A percentile compares a stretch with the other conserved stretches of the same genome.
These are phyloP conservation scores for Eutrema heterophyllum DNA, from an alignment of 345 rosid genomes.

Conservation along the genomic window DNA sequence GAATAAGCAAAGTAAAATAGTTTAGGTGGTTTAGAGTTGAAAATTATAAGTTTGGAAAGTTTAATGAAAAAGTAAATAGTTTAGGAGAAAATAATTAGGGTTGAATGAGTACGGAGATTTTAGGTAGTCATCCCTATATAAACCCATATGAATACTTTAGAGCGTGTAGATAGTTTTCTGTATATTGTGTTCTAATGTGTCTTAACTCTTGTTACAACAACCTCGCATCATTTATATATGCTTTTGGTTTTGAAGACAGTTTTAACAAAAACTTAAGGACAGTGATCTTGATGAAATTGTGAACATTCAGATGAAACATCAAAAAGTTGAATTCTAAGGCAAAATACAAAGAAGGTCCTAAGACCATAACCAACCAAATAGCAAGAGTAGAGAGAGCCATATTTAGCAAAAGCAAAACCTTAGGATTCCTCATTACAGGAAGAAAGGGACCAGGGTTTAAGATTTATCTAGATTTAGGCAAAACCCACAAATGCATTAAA, in stretches of 20 bases:
- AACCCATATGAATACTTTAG: too few species aligned
- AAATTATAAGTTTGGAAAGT: too few species aligned
- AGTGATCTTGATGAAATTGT: background rate
- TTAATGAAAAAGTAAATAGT: too few species aligned
- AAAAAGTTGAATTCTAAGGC: too few species aligned
- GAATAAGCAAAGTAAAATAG: too few species aligned
- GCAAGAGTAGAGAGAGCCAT: background rate
- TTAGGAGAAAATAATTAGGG: too few species aligned
- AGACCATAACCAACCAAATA: background rate
- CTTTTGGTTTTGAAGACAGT: background rate
- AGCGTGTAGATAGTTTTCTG: too few species aligned
- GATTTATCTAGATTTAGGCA: conserved; percentile 2
- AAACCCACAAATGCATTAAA: background rate
- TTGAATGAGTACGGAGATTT: too few species aligned
- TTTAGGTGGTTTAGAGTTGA: too few species aligned
- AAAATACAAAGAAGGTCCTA: background rate
- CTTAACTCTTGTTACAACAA: too few species aligned
- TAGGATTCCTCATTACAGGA: conserved; percentile 13
- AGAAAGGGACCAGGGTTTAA: conserved; percentile 4
- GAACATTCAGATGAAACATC: background rate
- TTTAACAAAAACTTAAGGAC: background rate
- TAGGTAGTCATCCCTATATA: too few species aligned
- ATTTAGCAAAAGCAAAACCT: conserved; percentile 8
- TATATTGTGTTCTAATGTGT: too few species aligned
- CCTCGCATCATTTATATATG: background rate